Base-by-base conservation (phyloP, 164 flowering plant genomes). In the Liriodendron chinense region DNA sequence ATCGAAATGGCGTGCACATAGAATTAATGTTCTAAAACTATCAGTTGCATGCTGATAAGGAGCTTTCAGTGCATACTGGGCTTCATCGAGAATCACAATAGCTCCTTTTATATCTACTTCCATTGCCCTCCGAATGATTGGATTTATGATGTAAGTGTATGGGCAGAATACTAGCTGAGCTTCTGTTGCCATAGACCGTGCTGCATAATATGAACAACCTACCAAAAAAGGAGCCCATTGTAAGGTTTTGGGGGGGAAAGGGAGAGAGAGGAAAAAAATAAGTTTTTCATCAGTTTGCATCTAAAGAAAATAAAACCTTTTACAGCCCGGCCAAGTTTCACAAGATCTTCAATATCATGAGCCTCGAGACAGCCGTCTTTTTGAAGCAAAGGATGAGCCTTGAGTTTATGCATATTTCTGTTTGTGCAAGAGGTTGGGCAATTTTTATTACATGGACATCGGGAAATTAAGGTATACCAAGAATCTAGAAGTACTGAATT, bases 131-230 rank as follows among this genome's bases (percentile, higher is more conserved):
- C 99, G 84, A 75, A 94, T 83, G 47, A 89, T 72, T 78, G 97
- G 96, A 84, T 85, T 93, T 13, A 96, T 77, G 57, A 96, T 83
- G 76, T 96, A 96, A 84, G 74, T 92, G 80, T 96, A 96, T 34
- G 99, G 99, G 79, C 98, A 96, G 79, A 96, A 94, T 20, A 96
- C 89, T 71, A 94, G 76, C 47, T 91, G 88, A 71, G 99, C 97
- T 78, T 87, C 91, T 57, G 86, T 89, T 67, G 96, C 89, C 96
- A 96, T 85, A 20, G 89, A 77, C 34, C 92, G 87, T 64, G 99
- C 94, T n/a, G 96, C 99, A 84, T 85, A 96, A 80, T 96, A 94
- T 71, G 99, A 85, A 83, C 99, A 96, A 68, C 99, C 98, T 96
- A 80, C 73, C 78, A 72, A 21, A 78, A 70, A 70, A 66, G 49